Conservation (phyloP, 176 grass and related monocot species). For the Ensete ventricosum region DNA sequence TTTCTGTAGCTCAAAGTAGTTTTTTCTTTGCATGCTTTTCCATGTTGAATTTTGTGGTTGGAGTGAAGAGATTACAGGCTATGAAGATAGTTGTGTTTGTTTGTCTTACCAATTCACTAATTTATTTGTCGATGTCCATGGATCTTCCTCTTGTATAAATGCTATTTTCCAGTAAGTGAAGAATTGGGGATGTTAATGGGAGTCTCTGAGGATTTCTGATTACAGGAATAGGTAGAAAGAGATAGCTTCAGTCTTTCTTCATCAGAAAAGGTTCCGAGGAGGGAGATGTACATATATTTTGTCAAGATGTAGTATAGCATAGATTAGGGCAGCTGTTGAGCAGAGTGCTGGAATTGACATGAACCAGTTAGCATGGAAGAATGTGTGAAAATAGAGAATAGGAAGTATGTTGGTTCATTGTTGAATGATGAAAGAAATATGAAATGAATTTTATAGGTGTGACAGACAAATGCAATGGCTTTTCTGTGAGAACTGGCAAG, state of each 20-base stretch:
- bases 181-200: neutral
- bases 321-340: neutral
- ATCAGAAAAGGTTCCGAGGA: neutral
- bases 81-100: neutral
- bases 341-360: neutral
- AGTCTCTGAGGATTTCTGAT: neutral
- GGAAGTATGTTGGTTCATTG: neutral
- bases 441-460: neutral
- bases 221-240: neutral
- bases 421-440: neutral
- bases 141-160: neutral
- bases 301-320: neutral
- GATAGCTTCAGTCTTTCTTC: neutral
- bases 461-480: neutral
- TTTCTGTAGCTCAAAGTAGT: neutral
- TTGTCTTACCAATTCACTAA: neutral
- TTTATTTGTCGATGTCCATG: neutral
- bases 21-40: neutral
- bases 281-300: neutral
- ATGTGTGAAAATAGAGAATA: neutral
- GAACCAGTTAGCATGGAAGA: neutral
- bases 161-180: too few species aligned
- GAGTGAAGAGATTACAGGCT: neutral
- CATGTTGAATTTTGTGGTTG: neutral
- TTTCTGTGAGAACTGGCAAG: neutral